These are phyloP conservation scores for Plantago rigida DNA, from an alignment of 305 asterid species.

Conservation along the genomic window DNA sequence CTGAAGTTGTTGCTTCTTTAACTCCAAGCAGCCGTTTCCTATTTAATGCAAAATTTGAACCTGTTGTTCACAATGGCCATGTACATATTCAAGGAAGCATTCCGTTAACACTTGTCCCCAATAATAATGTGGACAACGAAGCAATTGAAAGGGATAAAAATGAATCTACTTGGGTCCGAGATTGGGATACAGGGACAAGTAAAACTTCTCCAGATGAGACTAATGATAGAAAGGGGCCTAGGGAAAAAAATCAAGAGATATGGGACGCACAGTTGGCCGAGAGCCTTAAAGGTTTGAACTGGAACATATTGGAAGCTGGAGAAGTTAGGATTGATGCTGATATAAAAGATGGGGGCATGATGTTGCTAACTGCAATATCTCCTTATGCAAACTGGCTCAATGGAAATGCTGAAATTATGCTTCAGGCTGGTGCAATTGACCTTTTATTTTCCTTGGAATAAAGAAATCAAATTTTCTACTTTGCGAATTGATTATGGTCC, in stretches of 20 bases:
- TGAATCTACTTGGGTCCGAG: slow-evolving; percentile 63
- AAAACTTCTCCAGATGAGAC: slow-evolving; percentile 56
- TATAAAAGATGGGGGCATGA: slow-evolving; percentile 97
- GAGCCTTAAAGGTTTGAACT: slow-evolving; percentile 83
- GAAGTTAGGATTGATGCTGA: slow-evolving; percentile 98
- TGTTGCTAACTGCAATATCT: slow-evolving; percentile 89
- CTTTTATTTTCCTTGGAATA: background rate
- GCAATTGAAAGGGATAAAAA: slow-evolving; percentile 54
- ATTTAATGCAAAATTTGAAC: slow-evolving; percentile 91
- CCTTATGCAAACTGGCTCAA: slow-evolving; percentile 98
- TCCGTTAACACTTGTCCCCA: slow-evolving; percentile 72
- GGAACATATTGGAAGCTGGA: slow-evolving; percentile 94
- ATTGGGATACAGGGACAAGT: slow-evolving; percentile 66
- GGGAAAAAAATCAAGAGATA: slow-evolving; percentile 81
- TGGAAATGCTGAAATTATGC: slow-evolving; percentile 94
- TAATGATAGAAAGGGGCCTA: slow-evolving; percentile 57
- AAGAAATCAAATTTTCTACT: background rate
- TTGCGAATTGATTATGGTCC: slow-evolving; percentile 12
- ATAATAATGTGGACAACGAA: slow-evolving; percentile 58
- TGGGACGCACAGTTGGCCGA: slow-evolving; percentile 88
- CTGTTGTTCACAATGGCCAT: slow-evolving; percentile 81
- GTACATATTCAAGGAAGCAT: slow-evolving; percentile 95
- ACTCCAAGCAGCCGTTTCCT: slow-evolving; percentile 84
- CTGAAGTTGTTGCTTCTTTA: slow-evolving; percentile 94
- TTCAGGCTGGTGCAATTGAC: slow-evolving; percentile 50